A percentile compares a stretch with the other conserved stretches of the same genome.
Evolutionary conservation across 305 asterid genomes (phyloP).

Genomic region (Striga hermonthica): DNA sequence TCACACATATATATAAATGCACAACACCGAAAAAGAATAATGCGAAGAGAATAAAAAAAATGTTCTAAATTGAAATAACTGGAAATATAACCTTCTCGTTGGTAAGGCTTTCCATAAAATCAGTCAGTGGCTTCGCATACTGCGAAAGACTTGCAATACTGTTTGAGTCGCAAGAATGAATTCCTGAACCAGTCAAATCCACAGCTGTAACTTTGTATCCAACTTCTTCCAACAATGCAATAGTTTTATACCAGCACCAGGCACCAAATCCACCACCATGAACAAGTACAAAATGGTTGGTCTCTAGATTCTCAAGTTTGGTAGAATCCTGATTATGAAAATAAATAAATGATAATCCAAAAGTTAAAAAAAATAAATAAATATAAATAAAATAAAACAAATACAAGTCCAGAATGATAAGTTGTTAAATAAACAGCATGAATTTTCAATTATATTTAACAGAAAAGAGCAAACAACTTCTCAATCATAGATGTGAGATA

Average conservation of each 20-base stretch:
- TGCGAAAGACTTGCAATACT: conserved; percentile 71
- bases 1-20: no score
- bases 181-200: conserved; percentile 93
- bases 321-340: conserved; percentile 49
- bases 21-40: no score
- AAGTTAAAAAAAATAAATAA: background rate
- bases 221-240: conserved; percentile 79
- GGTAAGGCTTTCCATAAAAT: conserved; percentile 64
- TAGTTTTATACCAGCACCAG: conserved; percentile 99
- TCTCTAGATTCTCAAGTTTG: conserved; percentile 71
- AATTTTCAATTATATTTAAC: background rate
- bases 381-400: conserved; percentile 1
- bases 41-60: background rate
- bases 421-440: background rate
- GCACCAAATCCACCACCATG: conserved; percentile 99
- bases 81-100: conserved; percentile 69
- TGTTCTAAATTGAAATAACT: conserved; percentile 7
- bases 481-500: no score
- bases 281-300: conserved; percentile 84
- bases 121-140: conserved; percentile 82
- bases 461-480: background rate
- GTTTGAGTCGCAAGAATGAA: conserved; percentile 84
- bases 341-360: conserved; percentile 23
- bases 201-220: conserved; percentile 94
- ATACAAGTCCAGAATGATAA: background rate